A percentile compares a stretch with the other conserved stretches of the same genome.
phyloP scores from a whole-genome alignment of 345 rosid genomes.

The Isatis tinctoria region DNA sequence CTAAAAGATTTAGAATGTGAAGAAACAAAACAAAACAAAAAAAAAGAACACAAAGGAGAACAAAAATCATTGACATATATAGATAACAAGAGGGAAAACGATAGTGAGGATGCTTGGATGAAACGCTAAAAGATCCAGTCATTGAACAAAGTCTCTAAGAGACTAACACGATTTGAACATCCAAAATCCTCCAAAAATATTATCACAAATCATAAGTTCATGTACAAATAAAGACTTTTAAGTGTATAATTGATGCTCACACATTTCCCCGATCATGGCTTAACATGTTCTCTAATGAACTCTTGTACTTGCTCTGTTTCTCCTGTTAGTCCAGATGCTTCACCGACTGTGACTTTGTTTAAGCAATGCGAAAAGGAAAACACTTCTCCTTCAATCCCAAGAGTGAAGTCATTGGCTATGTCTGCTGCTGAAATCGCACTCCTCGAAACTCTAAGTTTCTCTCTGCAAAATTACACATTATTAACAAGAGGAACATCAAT shows the following conservation, averaged over 20 bases:
- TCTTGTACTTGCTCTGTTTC: slow-evolving; percentile 57
- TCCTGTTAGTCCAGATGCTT: slow-evolving; percentile 73
- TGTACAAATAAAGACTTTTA: background rate
- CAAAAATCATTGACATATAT: background rate
- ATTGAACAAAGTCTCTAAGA: background rate
- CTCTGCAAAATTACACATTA: slow-evolving; percentile 16
- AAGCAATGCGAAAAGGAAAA: slow-evolving; percentile 70
- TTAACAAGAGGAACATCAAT: background rate
- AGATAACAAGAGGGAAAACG: background rate
- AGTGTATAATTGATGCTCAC: background rate
- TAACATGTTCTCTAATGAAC: slow-evolving; percentile 68
- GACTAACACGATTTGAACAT: background rate
- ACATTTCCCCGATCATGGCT: slow-evolving; percentile 47
- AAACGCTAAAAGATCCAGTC: background rate
- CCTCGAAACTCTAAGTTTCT: slow-evolving; percentile 41
- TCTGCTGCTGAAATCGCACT: slow-evolving; percentile 76
- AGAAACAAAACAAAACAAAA: background rate
- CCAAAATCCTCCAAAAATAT: background rate
- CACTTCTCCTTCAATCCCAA: slow-evolving; percentile 64
- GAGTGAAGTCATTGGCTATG: slow-evolving; percentile 64
- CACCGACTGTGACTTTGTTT: slow-evolving; percentile 67
- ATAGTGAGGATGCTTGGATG: background rate
- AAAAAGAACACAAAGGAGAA: too few relatives aligned
- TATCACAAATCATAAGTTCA: slow-evolving; percentile 5
- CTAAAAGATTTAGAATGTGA: background rate